Base-by-base conservation (phyloP, 2,329 filamentous ascomycete species). In the Calonectria pseudoreteaudii region DNA sequence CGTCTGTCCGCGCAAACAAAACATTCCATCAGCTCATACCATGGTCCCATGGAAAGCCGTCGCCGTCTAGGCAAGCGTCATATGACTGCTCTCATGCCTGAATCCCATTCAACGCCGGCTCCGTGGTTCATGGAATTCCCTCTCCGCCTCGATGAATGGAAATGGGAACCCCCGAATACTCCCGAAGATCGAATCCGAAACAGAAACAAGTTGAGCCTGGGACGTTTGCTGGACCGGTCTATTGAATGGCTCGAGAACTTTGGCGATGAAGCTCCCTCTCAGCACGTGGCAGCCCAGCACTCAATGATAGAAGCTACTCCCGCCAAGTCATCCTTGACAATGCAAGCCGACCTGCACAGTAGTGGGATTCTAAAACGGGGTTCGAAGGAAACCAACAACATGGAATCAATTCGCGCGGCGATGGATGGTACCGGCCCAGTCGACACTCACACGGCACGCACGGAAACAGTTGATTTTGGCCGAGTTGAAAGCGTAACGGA, bases 31-130 rank as follows among this genome's bases (percentile, higher is more conserved):
- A 86, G 84, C 78, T 88, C 87, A 31, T 84, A 87, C 9, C 87
- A 88, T 0, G 90, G 90, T 0, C 90, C 90, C 0, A 84, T 92
- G 75, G 90, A 92, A 82, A 87, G 86, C 78, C 87, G 88, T 36
- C 88, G 88, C 36, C 86, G 90, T 9, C 78, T 88, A 26, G 89
- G 89, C 44, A 90, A 86, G 80, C 87, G 90, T 70, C 87, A 86
- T 66, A 90, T 91, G 86, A 89, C 87, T 26, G 89, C 86, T 66
- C 81, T 90, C 72, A 83, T 88, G 69, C 85, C 87, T 31, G 80
- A 84, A 11, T 80, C 86, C 28, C 79, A 80, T 5, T 77, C 83
- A 10, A 83, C 82, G 23, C 81, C 85, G 20, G 84, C 86, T 2
- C 80, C 84, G 9, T 91, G 89, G 90, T 85, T 86, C 0, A 84